phyloP scores from a whole-genome alignment of 305 asterid genomes.

The Fraxinus greggii region DNA sequence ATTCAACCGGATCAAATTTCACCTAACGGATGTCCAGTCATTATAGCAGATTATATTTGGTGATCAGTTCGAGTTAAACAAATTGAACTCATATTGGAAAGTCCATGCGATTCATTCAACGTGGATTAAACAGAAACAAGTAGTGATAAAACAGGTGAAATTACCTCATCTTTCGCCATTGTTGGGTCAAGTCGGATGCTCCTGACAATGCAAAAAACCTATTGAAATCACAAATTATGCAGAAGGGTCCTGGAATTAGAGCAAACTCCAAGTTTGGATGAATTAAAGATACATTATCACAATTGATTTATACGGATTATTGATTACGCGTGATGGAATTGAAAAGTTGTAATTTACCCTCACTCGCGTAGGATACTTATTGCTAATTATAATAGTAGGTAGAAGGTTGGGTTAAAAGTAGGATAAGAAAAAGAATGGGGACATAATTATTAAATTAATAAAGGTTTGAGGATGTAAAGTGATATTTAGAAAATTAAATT shows the following conservation, averaged over 20 bases:
- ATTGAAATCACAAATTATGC: not conserved
- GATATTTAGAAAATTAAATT: not conserved
- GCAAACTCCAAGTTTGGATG: not conserved
- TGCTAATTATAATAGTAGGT: not conserved
- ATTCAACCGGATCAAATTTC: not conserved
- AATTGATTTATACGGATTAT: not conserved
- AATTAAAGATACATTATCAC: not conserved
- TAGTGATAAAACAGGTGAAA: not conserved
- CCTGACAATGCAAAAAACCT: not conserved
- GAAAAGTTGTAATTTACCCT: not conserved
- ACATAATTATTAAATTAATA: not conserved
- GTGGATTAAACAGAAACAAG: not conserved
- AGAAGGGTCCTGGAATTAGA: not conserved
- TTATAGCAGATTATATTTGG: not conserved
- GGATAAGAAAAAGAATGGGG: not conserved
- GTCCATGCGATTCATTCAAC: not conserved
- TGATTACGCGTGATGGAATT: not conserved
- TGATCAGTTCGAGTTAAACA: not conserved
- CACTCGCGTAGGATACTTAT: not conserved
- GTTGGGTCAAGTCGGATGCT: not conserved
- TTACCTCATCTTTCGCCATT: not conserved
- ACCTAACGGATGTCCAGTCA: not conserved
- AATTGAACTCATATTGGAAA: not conserved
- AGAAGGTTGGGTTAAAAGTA: not conserved
- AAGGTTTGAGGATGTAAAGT: not conserved